Conservation (phyloP, 345 rosid genomes). For the Citrus unshiu region DNA sequence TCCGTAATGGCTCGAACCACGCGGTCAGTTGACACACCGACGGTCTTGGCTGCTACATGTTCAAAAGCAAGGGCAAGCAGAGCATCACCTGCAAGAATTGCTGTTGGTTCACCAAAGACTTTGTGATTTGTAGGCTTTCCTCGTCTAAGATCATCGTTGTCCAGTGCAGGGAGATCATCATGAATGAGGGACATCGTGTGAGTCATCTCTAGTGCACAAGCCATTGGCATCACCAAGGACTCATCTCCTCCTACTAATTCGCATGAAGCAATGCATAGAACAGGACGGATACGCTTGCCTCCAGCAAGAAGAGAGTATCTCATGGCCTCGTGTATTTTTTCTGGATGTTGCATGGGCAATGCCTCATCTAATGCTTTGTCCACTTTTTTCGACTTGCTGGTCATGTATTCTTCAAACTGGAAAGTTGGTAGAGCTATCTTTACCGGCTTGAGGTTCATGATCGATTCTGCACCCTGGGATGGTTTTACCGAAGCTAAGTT, state of each 20-base stretch:
- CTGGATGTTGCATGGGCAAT: slow-evolving; percentile 41
- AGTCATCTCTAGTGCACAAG: slow-evolving; percentile 73
- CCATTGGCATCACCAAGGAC: slow-evolving; percentile 44
- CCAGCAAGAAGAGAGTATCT: slow-evolving; percentile 61
- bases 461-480: background rate
- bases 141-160: slow-evolving; percentile 57
- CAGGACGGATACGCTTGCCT: slow-evolving; percentile 63
- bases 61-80: slow-evolving; percentile 51
- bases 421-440: slow-evolving; percentile 15
- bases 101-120: slow-evolving; percentile 47
- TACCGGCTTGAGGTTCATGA: background rate
- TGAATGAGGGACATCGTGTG: slow-evolving; percentile 65
- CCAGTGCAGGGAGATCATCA: slow-evolving; percentile 77
- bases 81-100: slow-evolving; percentile 61
- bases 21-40: slow-evolving; percentile 25
- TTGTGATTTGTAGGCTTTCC: slow-evolving; percentile 62
- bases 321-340: slow-evolving; percentile 62
- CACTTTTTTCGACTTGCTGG: slow-evolving; percentile 25
- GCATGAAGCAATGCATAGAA: slow-evolving; percentile 60
- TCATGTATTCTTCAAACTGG: slow-evolving; percentile 32
- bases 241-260: slow-evolving; percentile 60
- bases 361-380: slow-evolving; percentile 54
- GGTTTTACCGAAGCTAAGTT: background rate
- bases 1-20: slow-evolving; percentile 39
- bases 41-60: slow-evolving; percentile 37